Evolutionary conservation across 169 alveolate species (phyloP).

Genomic region (Amoebophrya sp.): DNA sequence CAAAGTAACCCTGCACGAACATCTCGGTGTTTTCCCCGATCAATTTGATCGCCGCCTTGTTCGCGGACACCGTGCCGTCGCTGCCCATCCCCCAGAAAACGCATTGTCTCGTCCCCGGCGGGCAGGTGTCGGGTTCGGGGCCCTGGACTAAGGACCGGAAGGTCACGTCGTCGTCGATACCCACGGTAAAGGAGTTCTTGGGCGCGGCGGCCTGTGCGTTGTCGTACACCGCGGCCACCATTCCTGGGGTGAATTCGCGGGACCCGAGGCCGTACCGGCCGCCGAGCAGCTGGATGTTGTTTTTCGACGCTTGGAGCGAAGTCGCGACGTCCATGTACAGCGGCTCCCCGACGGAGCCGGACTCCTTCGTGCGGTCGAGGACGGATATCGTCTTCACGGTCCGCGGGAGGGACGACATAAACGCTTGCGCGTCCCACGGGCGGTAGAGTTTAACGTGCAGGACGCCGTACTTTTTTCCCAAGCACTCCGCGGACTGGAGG

Average conservation of each 20-base stretch:
- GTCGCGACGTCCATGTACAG: too few relatives aligned
- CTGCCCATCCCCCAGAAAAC: conserved; percentile 55
- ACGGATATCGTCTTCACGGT: too few relatives aligned
- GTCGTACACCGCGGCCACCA: conserved; percentile 49
- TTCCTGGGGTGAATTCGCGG: conserved; percentile 52
- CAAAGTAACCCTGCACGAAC: conserved; percentile 45
- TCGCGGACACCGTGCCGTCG: conserved; percentile 54
- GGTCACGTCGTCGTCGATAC: conserved; percentile 55
- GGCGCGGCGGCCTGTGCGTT: conserved; percentile 42
- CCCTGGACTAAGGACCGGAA: conserved; percentile 37
- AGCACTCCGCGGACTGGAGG: too few relatives aligned
- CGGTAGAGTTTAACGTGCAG: too few relatives aligned
- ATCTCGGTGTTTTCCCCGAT: conserved; percentile 50
- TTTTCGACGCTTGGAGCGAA: too few relatives aligned
- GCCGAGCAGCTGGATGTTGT: too few relatives aligned
- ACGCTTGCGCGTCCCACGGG: too few relatives aligned
- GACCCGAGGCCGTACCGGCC: conserved; percentile 53
- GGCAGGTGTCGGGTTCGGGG: conserved; percentile 43
- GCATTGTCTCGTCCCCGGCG: conserved; percentile 48
- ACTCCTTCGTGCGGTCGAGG: too few relatives aligned
- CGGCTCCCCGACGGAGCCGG: too few relatives aligned
- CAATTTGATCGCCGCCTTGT: conserved; percentile 53
- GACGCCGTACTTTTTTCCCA: too few relatives aligned
- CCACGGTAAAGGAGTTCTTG: conserved; percentile 48
- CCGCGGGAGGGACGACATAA: too few relatives aligned